Base-by-base conservation (phyloP, 2,329 filamentous ascomycete genomes). In the Stemphylium lycopersici region DNA sequence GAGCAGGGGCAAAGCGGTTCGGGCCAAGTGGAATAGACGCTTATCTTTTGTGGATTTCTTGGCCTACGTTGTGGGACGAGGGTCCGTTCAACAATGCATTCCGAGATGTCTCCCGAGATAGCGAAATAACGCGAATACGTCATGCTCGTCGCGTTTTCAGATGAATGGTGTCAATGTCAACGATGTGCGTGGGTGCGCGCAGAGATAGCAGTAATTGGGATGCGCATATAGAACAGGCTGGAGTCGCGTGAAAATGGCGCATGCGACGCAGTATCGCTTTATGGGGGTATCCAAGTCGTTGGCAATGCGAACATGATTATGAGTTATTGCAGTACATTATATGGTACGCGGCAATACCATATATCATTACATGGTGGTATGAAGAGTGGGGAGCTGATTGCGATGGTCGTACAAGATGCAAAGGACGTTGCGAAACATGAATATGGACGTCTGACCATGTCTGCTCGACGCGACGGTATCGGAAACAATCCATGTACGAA, bases 21-120 rank as follows among this genome's bases (percentile, higher is more conserved):
- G 49, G 36, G 20, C 43, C 36, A 52, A 48, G 43, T 36, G 29
- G 29, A 36, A 41, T 41, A 48, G 49, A 52, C 49, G 49, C 49
- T 52, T 52, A 52, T 52, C 49, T 52, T 48, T 52, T 52, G 49
- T 52, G 49, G 49, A 41, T 36, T 48, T 48, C 43, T 41, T 36
- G 43, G 22, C 49, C 18, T 34, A 31, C 31, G 31, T 24, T 52
- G 49, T 52, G 43, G 49, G 37, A 52, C 36, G 29, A 47, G 36
- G 43, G 43, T 48, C 49, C 43, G 37, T 46, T 50, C 10, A 50
- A 47, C 42, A 52, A 47, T 22, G 49, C 42, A 3, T 47, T 36
- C 15, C 18, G 15, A 47, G 49, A 47, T 47, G 49, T 34, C 6
- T 47, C 26, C 15, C 18, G 15, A 47, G 49, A 47, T 47, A 41